phyloP scores from a whole-genome alignment of 2,329 filamentous ascomycete species.

The Cladosporium sphaerospermum region DNA sequence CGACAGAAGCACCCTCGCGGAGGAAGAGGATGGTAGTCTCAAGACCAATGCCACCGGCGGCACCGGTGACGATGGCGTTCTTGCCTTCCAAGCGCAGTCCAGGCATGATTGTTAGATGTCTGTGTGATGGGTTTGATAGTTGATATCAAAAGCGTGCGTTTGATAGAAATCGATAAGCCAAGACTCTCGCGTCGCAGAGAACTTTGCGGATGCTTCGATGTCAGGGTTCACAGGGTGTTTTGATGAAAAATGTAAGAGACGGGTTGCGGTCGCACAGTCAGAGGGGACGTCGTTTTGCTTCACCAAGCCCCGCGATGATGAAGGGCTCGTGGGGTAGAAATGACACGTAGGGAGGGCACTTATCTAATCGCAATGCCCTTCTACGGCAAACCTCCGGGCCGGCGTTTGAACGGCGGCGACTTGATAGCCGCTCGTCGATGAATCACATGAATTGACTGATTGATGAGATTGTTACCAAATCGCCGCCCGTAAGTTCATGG shows the following conservation, averaged over 20 bases:
- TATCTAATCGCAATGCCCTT: constrained; percentile 1
- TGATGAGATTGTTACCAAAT: too few species aligned
- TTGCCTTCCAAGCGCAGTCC: constrained; percentile 53
- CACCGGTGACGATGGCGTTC: constrained; percentile 74
- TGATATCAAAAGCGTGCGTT: neutral
- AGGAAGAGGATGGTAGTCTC: constrained; percentile 87
- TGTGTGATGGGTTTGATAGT: neutral
- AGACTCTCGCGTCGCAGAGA: neutral
- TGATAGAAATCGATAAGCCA: neutral
- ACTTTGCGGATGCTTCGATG: neutral
- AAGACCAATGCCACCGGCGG: constrained; percentile 83
- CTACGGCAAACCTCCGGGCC: too few species aligned
- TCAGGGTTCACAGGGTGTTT: too few species aligned
- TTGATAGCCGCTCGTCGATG: too few species aligned
- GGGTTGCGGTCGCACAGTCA: constrained; percentile 2
- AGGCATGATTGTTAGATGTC: constrained; percentile 3
- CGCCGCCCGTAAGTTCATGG: too few species aligned
- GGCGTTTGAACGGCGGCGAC: too few species aligned
- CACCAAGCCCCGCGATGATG: constrained; percentile 5
- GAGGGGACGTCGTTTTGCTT: neutral
- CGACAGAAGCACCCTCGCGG: constrained; percentile 76
- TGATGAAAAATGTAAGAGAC: neutral
- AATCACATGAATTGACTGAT: too few species aligned
- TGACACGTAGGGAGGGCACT: constrained; percentile 3
- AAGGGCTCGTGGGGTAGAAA: constrained; percentile 5